Evolutionary conservation across 2,329 filamentous ascomycete species (phyloP).

Genomic region (Fusarium globosum): DNA sequence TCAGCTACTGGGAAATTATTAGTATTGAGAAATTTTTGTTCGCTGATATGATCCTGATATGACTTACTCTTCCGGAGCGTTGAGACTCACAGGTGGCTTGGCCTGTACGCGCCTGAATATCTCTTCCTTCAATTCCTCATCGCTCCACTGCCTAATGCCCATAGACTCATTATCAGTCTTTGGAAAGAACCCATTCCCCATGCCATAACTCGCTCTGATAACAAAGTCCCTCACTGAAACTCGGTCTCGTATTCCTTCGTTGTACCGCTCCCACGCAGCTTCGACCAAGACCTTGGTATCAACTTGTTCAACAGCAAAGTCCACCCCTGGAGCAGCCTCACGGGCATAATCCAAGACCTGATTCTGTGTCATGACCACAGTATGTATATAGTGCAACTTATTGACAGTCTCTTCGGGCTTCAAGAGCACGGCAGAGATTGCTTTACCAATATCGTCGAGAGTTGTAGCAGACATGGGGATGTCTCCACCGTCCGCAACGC

Average conservation of each 20-base stretch:
- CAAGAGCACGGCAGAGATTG: neutral
- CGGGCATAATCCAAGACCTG: neutral
- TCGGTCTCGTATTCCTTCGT: neutral
- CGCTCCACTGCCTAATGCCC: neutral
- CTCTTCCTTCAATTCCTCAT: neutral
- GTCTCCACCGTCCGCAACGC: neutral
- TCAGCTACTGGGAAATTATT: no score
- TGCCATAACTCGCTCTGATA: neutral
- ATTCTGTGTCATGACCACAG: constrained; percentile 15
- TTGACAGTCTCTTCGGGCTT: neutral
- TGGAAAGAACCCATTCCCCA: neutral
- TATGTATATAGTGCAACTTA: neutral
- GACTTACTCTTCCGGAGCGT: neutral
- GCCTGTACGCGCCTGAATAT: neutral
- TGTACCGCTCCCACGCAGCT: constrained; percentile 9
- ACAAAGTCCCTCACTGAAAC: neutral
- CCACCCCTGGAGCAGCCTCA: neutral
- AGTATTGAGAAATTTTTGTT: neutral
- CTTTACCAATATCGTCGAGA: neutral
- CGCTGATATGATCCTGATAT: accelerated
- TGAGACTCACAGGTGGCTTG: neutral
- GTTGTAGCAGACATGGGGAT: neutral
- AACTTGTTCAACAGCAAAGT: neutral
- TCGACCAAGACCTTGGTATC: neutral
- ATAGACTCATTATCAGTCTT: neutral